Percentiles rank a stretch among this genome's conserved stretches.
These are phyloP conservation scores for Galeopsis tetrahit DNA, from an alignment of 257 asterid species.

Conservation along the genomic window DNA sequence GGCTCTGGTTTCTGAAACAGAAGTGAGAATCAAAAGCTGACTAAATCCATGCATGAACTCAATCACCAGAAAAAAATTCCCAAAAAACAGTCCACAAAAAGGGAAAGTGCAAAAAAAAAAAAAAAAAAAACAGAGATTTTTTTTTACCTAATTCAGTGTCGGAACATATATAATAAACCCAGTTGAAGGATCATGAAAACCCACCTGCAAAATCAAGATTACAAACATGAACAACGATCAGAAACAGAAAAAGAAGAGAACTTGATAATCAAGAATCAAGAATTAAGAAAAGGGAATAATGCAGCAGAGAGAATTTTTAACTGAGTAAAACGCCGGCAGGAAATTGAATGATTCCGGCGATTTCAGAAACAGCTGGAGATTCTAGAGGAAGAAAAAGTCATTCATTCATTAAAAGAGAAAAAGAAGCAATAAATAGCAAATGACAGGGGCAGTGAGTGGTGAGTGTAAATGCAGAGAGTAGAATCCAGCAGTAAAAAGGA, in stretches of 20 bases:
- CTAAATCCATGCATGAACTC: slow-evolving; percentile 35
- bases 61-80: slow-evolving; percentile 13
- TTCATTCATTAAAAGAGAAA: slow-evolving; percentile 22
- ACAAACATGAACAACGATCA: not conserved
- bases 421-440: slow-evolving; percentile 36
- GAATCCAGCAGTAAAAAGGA: slow-evolving; percentile 33
- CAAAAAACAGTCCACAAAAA: slow-evolving; percentile 7
- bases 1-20: slow-evolving; percentile 24
- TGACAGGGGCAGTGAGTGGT: slow-evolving; percentile 13
- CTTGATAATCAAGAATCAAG: slow-evolving; percentile 28
- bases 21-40: slow-evolving; percentile 31
- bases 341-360: slow-evolving; percentile 25
- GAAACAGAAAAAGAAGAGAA: not conserved
- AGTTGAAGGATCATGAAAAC: slow-evolving; percentile 19
- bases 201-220: slow-evolving; percentile 25
- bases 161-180: slow-evolving; percentile 7
- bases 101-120: not conserved
- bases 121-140: not conserved
- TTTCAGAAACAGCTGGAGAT: not conserved
- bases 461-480: slow-evolving; percentile 6
- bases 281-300: slow-evolving; percentile 7
- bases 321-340: slow-evolving; percentile 25
- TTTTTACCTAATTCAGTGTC: slow-evolving; percentile 32
- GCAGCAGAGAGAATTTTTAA: not conserved
- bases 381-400: not conserved